Conservation (phyloP, 345 rosid genomes). For the Syzygium jambos region DNA sequence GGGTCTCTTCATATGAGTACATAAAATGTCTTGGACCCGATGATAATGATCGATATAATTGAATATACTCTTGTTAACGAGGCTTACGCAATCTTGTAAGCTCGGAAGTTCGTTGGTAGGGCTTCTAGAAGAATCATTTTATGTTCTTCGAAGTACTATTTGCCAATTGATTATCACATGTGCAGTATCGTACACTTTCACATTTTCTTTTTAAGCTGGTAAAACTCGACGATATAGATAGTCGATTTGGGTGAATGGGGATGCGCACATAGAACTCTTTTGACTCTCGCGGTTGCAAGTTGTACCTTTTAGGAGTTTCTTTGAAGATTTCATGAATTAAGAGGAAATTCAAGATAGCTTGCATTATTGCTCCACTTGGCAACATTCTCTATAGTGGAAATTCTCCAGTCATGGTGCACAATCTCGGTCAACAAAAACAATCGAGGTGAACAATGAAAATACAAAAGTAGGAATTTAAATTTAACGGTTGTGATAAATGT, state of each 20-base stretch:
- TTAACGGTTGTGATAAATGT: not conserved
- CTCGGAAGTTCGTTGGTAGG: not conserved
- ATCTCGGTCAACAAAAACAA: not conserved
- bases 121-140: not conserved
- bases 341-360: not conserved
- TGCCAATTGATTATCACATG: not conserved
- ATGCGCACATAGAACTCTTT: not conserved
- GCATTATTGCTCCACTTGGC: not conserved
- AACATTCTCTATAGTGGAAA: not conserved
- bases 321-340: not conserved
- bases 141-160: not conserved
- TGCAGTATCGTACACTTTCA: not conserved
- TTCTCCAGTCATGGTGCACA: not conserved
- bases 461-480: not conserved
- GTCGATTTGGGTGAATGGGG: not conserved
- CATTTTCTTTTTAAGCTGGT: not conserved
- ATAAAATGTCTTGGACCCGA: not conserved
- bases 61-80: not conserved
- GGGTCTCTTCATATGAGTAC: not conserved
- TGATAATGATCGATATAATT: not conserved
- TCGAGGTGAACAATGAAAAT: not conserved
- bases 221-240: not conserved
- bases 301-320: not conserved
- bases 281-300: not conserved
- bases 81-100: not conserved